Evolutionary conservation across 306 rosid genomes (phyloP).

Genomic region (Ammopiptanthus mongolicus): DNA sequence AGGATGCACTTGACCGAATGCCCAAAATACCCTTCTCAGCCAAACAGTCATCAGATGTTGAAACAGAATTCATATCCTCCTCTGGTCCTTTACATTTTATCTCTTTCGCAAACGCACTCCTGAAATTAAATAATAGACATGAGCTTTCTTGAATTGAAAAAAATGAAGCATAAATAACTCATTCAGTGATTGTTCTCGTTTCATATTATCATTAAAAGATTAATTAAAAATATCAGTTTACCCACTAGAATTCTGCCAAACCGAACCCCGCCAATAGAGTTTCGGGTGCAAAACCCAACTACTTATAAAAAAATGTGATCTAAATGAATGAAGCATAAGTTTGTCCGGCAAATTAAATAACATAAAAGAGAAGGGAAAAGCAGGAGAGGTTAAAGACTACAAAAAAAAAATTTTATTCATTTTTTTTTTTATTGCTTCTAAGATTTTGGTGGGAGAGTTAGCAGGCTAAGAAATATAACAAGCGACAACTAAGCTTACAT

Average conservation of each 20-base stretch:
- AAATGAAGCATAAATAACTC: background rate
- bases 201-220: background rate
- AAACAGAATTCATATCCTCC: conserved; percentile 43
- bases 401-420: background rate
- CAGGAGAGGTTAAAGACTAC: background rate
- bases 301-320: background rate
- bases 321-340: background rate
- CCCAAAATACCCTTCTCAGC: conserved; percentile 43
- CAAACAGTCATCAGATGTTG: conserved; percentile 43
- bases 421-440: background rate
- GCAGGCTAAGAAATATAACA: background rate
- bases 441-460: background rate
- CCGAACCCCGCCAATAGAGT: background rate
- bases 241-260: background rate
- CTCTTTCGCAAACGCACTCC: conserved; percentile 46
- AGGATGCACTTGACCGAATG: conserved; percentile 50
- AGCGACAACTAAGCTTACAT: conserved; percentile 47
- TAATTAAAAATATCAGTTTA: background rate
- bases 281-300: background rate
- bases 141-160: background rate
- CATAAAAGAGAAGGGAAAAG: background rate
- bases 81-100: conserved; percentile 26
- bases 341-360: background rate
- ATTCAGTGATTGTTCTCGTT: background rate
- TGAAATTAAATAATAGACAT: conserved; percentile 26